These are phyloP conservation scores for Triticum urartu DNA, from an alignment of 176 grass and related monocot species.

Conservation along the genomic window DNA sequence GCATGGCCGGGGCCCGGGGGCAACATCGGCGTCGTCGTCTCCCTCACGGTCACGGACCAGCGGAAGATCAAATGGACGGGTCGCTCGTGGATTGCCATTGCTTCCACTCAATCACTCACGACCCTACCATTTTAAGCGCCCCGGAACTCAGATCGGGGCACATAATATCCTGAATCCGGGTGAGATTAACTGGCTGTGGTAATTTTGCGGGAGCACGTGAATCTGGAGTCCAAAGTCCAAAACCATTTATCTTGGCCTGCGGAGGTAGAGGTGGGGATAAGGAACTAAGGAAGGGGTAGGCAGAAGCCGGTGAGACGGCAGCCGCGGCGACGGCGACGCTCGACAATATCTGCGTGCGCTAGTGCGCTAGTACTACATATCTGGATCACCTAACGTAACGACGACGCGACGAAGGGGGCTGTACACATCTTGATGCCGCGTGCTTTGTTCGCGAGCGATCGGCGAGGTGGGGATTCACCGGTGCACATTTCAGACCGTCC, in stretches of 20 bases:
- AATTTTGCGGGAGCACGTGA: not conserved
- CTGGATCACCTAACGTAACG: not conserved
- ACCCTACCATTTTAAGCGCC: not conserved
- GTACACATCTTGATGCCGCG: not conserved
- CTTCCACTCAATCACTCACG: slow-evolving; percentile 22
- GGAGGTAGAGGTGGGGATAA: not conserved
- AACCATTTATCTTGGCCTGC: not conserved
- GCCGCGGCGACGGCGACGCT: slow-evolving; percentile 17
- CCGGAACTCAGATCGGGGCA: not conserved
- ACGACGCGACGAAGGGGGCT: not conserved
- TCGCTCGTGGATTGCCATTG: not conserved
- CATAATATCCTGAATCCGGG: not conserved
- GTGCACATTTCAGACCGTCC: not conserved
- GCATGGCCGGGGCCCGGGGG: not conserved
- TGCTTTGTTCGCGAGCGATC: slow-evolving; percentile 15
- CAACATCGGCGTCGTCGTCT: slow-evolving; percentile 14
- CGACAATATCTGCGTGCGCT: slow-evolving; percentile 21
- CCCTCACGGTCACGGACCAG: not conserved
- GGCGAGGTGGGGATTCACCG: not conserved
- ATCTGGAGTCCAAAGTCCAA: not conserved
- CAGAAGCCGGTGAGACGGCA: not conserved
- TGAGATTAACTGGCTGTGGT: not conserved
- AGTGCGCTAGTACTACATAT: not conserved
- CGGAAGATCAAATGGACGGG: not conserved
- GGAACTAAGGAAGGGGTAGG: not conserved